Conservation (phyloP, 2,329 filamentous ascomycete genomes). For the Sarocladium strictum region DNA sequence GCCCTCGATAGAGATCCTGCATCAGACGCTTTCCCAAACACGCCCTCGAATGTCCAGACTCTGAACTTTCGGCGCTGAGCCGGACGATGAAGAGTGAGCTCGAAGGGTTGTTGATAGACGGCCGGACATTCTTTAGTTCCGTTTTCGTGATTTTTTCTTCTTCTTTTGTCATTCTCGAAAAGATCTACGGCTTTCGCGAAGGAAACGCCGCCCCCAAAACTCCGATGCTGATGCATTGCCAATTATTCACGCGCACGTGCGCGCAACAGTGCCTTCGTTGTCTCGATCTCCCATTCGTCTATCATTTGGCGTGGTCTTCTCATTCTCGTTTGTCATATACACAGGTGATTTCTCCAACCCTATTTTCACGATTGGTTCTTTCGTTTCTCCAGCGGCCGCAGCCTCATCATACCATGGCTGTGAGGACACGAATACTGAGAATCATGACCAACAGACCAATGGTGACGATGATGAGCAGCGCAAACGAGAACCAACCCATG, state of each 20-base stretch:
- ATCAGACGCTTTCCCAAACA: no score
- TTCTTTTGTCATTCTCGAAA: not conserved
- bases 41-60: no score
- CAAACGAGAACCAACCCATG: constrained; percentile 95
- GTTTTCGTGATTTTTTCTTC: not conserved
- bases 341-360: not conserved
- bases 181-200: not conserved
- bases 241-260: not conserved
- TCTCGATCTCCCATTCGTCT: constrained; percentile 4
- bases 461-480: constrained; percentile 87
- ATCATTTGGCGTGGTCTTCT: constrained; percentile 5
- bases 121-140: not conserved
- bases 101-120: no score
- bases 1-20: no score
- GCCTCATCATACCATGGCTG: constrained; percentile 44
- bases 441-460: constrained; percentile 96
- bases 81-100: no score
- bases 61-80: no score
- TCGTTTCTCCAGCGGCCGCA: no score
- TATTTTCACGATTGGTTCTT: no score
- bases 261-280: not conserved
- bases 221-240: constrained; percentile 10
- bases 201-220: constrained; percentile 6
- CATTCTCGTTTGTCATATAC: constrained; percentile 5
- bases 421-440: constrained; percentile 78